These are phyloP conservation scores for Alternaria triticina DNA, from an alignment of 2,329 filamentous ascomycete genomes.

Conservation along the genomic window DNA sequence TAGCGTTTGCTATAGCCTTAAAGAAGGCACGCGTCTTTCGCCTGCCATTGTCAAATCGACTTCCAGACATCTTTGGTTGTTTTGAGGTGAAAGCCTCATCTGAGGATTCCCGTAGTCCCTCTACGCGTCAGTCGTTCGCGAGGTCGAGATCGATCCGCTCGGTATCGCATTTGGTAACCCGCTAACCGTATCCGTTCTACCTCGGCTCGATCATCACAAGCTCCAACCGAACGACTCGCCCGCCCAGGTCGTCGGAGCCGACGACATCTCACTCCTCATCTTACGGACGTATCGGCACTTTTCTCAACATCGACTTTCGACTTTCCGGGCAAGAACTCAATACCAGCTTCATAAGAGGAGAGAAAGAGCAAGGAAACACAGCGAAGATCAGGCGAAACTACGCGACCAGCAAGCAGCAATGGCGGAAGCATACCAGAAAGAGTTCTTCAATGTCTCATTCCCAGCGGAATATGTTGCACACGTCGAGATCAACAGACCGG, in stretches of 20 bases:
- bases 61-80: too few species aligned
- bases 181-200: neutral
- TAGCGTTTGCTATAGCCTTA: too few species aligned
- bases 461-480: conserved; percentile 79
- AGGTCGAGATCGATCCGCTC: too few species aligned
- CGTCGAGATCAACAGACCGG: conserved; percentile 86
- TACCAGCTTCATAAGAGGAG: neutral
- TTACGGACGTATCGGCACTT: neutral
- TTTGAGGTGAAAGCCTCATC: too few species aligned
- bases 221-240: conserved; percentile 24
- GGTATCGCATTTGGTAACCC: neutral
- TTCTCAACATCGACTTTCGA: accelerated
- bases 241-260: conserved; percentile 18
- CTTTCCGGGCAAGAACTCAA: accelerated
- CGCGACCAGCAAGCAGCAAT: conserved; percentile 15
- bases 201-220: conserved; percentile 10
- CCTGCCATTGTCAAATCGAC: too few species aligned
- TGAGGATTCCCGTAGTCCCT: too few species aligned
- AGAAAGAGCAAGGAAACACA: conserved; percentile 16
- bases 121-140: too few species aligned
- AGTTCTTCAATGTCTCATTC: conserved; percentile 76
- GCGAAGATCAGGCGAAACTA: neutral
- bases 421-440: conserved; percentile 55
- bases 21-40: too few species aligned
- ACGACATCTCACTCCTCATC: neutral